A percentile compares a stretch with the other conserved stretches of the same genome.
Conservation (phyloP, 495 filamentous ascomycete species). For the Cercophora sp. region DNA sequence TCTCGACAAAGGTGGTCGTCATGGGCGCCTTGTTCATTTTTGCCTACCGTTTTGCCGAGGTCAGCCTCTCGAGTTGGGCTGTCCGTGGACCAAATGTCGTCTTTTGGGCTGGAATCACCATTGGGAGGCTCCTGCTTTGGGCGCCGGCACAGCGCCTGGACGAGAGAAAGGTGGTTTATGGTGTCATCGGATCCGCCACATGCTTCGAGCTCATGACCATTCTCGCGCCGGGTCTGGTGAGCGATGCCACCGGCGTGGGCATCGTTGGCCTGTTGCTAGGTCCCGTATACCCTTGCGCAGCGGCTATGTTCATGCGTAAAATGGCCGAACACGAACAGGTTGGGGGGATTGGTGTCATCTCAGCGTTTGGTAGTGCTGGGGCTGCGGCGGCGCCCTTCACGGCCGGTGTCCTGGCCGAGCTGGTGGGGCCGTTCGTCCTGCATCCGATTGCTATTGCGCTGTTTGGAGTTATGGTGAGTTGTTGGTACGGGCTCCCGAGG, state of each 20-base stretch:
- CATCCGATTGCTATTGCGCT: conserved; percentile 67
- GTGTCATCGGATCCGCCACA: conserved; percentile 55
- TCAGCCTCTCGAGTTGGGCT: conserved; percentile 76
- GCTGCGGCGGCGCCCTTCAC: conserved; percentile 72
- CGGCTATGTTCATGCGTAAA: conserved; percentile 59
- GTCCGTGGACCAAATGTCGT: conserved; percentile 53
- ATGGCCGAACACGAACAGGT: conserved; percentile 61
- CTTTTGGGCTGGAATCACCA: conserved; percentile 79
- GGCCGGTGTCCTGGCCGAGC: conserved; percentile 66
- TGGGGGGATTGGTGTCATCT: conserved; percentile 64
- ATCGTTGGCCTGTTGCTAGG: conserved; percentile 76
- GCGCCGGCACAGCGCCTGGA: conserved; percentile 56
- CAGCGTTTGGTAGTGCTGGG: conserved; percentile 68
- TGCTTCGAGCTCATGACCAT: conserved; percentile 69
- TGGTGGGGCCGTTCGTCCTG: conserved; percentile 66
- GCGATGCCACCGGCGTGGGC: conserved; percentile 64
- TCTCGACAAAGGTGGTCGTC: conserved; percentile 59
- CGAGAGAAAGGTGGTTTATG: conserved; percentile 62
- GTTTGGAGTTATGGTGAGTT: conserved; percentile 65
- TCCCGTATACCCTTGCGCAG: conserved; percentile 70
- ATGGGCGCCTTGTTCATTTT: conserved; percentile 76
- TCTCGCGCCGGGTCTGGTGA: conserved; percentile 67
- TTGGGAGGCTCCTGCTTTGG: conserved; percentile 65
- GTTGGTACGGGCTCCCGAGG: conserved; percentile 58
- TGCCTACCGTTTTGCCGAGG: conserved; percentile 76